These are phyloP conservation scores for Scalesia atractyloides DNA, from an alignment of 129 eudicot species.

Conservation along the genomic window DNA sequence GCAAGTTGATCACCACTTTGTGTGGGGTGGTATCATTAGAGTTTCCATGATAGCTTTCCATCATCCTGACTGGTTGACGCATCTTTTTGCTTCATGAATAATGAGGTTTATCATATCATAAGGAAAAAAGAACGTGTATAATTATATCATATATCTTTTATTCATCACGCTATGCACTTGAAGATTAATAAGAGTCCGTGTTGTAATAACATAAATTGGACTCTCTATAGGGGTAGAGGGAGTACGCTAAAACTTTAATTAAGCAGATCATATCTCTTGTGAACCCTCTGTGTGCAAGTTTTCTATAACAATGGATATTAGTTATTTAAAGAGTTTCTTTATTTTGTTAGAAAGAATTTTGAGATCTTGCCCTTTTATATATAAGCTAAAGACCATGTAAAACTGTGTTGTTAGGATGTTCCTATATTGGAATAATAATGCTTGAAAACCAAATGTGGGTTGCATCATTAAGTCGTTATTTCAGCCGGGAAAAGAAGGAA, in stretches of 20 bases:
- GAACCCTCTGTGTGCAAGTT: not conserved
- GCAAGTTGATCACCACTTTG: not conserved
- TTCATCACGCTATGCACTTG: not conserved
- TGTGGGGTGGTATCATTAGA: not conserved
- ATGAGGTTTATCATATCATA: not conserved
- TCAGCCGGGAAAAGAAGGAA: not conserved
- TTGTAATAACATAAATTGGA: no score
- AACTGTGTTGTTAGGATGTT: not conserved
- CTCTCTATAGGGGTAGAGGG: no score
- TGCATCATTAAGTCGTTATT: not conserved
- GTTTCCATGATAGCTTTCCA: not conserved
- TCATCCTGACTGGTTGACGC: not conserved
- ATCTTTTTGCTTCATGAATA: not conserved
- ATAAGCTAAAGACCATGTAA: not conserved
- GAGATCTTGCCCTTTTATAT: not conserved
- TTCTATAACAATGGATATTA: not conserved
- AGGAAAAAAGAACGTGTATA: not conserved
- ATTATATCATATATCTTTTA: not conserved
- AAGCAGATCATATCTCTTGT: not conserved
- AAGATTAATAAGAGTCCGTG: not conserved
- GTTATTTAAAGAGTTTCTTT: not conserved
- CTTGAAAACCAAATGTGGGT: not conserved
- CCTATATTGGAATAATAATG: not conserved
- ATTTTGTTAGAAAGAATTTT: not conserved
- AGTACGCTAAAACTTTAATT: no score